These are phyloP conservation scores for Sechiopsis laciniata DNA, from an alignment of 306 rosid species.

Conservation along the genomic window DNA sequence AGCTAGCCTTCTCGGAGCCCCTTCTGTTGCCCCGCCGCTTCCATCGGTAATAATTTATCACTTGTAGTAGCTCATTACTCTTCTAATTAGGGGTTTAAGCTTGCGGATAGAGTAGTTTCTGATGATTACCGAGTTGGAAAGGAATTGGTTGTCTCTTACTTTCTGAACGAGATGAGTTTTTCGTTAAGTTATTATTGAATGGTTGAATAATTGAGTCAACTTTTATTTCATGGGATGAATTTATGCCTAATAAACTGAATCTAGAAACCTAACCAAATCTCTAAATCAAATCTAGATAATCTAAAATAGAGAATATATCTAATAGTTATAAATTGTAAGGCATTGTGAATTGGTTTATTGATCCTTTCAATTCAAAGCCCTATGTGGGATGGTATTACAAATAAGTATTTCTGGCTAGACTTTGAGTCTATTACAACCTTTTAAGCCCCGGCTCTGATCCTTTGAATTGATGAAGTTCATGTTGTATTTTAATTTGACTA, in stretches of 20 bases:
- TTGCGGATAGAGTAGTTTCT: background rate
- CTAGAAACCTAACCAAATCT: too few species aligned
- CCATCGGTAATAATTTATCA: too few species aligned
- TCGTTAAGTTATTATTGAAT: background rate
- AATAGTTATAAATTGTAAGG: too few species aligned
- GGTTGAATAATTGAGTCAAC: too few species aligned
- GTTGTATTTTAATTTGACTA: background rate
- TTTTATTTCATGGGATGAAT: too few species aligned
- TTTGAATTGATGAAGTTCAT: background rate
- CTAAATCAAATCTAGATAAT: too few species aligned
- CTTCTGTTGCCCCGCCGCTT: constrained; percentile 18
- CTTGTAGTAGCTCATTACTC: background rate
- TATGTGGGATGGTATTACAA: background rate
- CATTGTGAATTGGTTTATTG: background rate
- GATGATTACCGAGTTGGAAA: background rate
- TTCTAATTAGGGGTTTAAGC: background rate
- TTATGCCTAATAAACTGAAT: too few species aligned
- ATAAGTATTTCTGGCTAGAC: background rate
- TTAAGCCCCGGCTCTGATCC: background rate
- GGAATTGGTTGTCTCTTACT: background rate
- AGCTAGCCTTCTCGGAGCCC: constrained; percentile 77
- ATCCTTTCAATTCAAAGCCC: background rate
- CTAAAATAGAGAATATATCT: too few species aligned
- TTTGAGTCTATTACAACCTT: background rate
- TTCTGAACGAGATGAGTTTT: background rate